Conservation (phyloP, 371 early-diverging fungal genomes). For the Mucor mucedo region DNA sequence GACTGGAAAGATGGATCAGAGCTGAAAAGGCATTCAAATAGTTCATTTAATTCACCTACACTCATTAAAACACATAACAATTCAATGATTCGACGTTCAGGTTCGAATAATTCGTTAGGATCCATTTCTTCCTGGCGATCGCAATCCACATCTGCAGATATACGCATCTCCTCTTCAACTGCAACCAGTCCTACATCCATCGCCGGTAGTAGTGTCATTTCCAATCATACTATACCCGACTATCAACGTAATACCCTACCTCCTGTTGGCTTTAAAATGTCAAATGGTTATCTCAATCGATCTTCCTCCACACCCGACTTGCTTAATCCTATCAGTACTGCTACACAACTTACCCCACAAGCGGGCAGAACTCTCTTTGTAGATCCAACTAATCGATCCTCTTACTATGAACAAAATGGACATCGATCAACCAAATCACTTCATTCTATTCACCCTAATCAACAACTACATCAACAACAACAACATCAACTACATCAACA, state of each 20-base stretch:
- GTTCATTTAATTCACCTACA: background rate
- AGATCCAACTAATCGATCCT: slow-evolving; percentile 18
- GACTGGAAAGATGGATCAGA: slow-evolving; percentile 10
- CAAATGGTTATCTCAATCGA: slow-evolving; percentile 25
- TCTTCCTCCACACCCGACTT: slow-evolving; percentile 36
- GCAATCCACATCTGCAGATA: slow-evolving; percentile 5
- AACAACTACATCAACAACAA: background rate
- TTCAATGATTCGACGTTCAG: slow-evolving; percentile 3
- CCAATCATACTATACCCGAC: slow-evolving; percentile 8
- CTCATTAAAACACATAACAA: background rate
- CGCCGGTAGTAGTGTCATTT: background rate
- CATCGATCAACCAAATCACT: slow-evolving; percentile 7
- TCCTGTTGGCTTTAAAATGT: background rate
- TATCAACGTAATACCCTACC: slow-evolving; percentile 14
- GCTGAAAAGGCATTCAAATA: background rate
- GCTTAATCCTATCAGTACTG: slow-evolving; percentile 3
- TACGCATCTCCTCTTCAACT: background rate
- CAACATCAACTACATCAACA: background rate
- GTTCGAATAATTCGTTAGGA: slow-evolving; percentile 10
- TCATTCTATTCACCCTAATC: slow-evolving; percentile 7
- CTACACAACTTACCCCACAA: background rate
- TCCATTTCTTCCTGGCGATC: slow-evolving; percentile 17
- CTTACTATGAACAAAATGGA: slow-evolving; percentile 14
- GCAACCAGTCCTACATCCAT: slow-evolving; percentile 9
- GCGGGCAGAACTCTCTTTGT: background rate